phyloP scores from a whole-genome alignment of 352 stramenopile genomes.

The Peronospora farinosa region DNA sequence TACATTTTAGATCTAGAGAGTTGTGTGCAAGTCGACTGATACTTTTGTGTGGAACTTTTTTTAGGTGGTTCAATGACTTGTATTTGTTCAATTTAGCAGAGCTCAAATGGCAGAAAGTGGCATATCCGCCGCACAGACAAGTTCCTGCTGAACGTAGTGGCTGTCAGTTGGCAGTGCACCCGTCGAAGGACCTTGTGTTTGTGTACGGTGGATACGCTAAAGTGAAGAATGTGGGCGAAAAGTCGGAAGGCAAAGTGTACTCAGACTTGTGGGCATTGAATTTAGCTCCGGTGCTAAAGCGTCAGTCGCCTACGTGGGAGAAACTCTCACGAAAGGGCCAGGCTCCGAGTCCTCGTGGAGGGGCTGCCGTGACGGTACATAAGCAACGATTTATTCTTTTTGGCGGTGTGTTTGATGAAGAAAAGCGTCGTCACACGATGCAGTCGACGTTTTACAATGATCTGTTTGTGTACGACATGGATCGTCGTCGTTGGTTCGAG shows the following conservation, averaged over 20 bases:
- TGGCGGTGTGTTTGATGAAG: constrained; percentile 92
- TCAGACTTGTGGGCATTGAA: constrained; percentile 93
- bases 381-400: constrained; percentile 96
- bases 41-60: not conserved
- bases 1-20: not conserved
- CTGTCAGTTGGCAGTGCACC: constrained; percentile 76
- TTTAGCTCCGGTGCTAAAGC: constrained; percentile 86
- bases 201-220: constrained; percentile 95
- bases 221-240: constrained; percentile 87
- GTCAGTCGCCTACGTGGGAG: constrained; percentile 90
- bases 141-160: constrained; percentile 65
- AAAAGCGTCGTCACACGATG: constrained; percentile 76
- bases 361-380: constrained; percentile 81
- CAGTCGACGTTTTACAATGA: constrained; percentile 95
- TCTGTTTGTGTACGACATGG: constrained; percentile 95
- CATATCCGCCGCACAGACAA: constrained; percentile 58
- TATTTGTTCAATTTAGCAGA: constrained; percentile 88
- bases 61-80: constrained; percentile 93
- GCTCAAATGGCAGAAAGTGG: constrained; percentile 84
- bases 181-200: constrained; percentile 87
- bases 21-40: not conserved
- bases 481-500: constrained; percentile 93
- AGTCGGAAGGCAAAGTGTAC: constrained; percentile 92
- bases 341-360: constrained; percentile 70
- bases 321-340: constrained; percentile 87